Evolutionary conservation across 345 rosid genomes (phyloP).

Genomic region (Passiflora organensis): DNA sequence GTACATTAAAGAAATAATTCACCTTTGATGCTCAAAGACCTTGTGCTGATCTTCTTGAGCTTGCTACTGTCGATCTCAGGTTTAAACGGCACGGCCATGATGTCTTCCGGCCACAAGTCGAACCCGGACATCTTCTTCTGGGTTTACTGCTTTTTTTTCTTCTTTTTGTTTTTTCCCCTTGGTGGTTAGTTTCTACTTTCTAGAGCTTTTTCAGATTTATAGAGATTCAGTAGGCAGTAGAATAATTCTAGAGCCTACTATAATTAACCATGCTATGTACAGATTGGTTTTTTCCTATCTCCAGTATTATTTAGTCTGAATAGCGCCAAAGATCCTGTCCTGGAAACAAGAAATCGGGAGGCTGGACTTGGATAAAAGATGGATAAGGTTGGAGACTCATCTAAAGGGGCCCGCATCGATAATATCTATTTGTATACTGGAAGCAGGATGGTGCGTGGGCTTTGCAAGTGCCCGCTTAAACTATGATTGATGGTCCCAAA

Average conservation of each 20-base stretch:
- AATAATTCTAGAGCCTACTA: too few relatives aligned
- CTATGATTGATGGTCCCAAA: too few relatives aligned
- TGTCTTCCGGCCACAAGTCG: slow-evolving; percentile 91
- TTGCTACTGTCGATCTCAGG: slow-evolving; percentile 81
- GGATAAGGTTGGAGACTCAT: slow-evolving; percentile 54
- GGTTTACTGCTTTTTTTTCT: too few relatives aligned
- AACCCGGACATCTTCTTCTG: slow-evolving; percentile 48
- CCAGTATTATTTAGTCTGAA: not conserved
- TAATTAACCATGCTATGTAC: too few relatives aligned
- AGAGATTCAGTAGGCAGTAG: not conserved
- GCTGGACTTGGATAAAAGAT: slow-evolving; percentile 20
- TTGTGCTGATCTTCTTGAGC: slow-evolving; percentile 70
- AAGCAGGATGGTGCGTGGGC: too few relatives aligned
- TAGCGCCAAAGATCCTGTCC: too few relatives aligned
- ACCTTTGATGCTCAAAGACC: slow-evolving; percentile 60
- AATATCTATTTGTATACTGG: too few relatives aligned
- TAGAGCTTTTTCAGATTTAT: not conserved
- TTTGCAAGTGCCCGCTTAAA: too few relatives aligned
- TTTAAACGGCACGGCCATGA: slow-evolving; percentile 76
- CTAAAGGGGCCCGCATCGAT: slow-evolving; percentile 29
- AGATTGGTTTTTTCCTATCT: slow-evolving; percentile 1
- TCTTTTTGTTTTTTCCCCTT: too few relatives aligned
- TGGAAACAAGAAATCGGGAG: slow-evolving; percentile 16
- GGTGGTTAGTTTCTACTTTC: not conserved
- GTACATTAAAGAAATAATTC: too few relatives aligned